Evolutionary conservation across 192 early-diverging fungal genomes (phyloP).

Genomic region (Backusella luteola): DNA sequence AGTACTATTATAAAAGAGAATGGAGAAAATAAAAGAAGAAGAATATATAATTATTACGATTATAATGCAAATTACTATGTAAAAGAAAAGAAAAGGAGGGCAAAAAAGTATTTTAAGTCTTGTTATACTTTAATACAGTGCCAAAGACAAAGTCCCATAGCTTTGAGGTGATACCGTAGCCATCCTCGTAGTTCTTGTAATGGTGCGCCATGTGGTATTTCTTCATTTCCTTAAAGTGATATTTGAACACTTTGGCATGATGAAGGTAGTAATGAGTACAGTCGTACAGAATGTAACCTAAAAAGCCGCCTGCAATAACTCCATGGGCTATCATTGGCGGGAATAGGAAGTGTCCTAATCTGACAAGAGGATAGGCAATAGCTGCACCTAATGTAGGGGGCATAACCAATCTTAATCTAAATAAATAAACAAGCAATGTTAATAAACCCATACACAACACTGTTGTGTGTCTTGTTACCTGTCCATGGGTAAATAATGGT

Average conservation of each 20-base stretch:
- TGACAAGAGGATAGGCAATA: constrained; percentile 64
- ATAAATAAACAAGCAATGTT: background rate
- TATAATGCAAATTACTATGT: background rate
- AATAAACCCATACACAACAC: constrained; percentile 2
- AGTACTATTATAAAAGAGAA: background rate
- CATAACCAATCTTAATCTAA: constrained; percentile 91
- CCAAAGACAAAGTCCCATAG: constrained; percentile 86
- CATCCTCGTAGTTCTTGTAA: constrained; percentile 85
- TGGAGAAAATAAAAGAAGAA: background rate
- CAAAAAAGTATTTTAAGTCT: background rate
- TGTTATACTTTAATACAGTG: constrained; percentile 52
- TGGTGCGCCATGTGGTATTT: constrained; percentile 95
- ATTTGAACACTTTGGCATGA: constrained; percentile 74
- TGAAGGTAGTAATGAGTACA: constrained; percentile 94
- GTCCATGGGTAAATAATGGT: constrained; percentile 97
- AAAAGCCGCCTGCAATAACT: constrained; percentile 68
- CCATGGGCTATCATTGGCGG: constrained; percentile 64
- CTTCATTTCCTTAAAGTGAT: constrained; percentile 85
- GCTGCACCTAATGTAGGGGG: constrained; percentile 80
- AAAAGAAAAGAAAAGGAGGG: background rate
- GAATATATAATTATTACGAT: background rate
- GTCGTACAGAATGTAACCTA: constrained; percentile 92
- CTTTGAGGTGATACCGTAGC: constrained; percentile 90
- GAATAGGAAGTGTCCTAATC: constrained; percentile 54
- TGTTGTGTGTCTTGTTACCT: constrained; percentile 44